phyloP scores from a whole-genome alignment of 1,284 basidiomycete species.

The Mycena sp. region DNA sequence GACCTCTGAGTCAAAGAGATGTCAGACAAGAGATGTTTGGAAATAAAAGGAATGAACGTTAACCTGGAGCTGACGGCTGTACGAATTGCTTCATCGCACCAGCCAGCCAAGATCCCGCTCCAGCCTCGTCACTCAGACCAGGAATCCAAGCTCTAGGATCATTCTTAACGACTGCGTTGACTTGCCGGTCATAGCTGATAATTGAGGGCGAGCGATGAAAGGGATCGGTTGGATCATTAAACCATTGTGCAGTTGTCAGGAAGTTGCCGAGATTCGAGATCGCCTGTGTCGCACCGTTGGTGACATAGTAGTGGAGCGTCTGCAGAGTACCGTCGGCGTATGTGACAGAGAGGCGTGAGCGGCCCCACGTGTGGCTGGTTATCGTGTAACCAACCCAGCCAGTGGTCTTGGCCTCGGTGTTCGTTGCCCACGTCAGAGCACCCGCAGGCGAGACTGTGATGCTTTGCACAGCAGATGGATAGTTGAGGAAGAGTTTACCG shows the following conservation, averaged over 20 bases:
- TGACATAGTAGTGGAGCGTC: slow-evolving; percentile 64
- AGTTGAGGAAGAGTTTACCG: slow-evolving; percentile 63
- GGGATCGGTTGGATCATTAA: slow-evolving; percentile 58
- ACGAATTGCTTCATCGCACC: slow-evolving; percentile 65
- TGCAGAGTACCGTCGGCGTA: slow-evolving; percentile 62
- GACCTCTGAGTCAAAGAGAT: slow-evolving; percentile 51
- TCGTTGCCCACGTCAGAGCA: slow-evolving; percentile 57
- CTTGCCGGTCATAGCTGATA: slow-evolving; percentile 63
- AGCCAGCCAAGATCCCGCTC: slow-evolving; percentile 66
- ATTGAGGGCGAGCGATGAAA: slow-evolving; percentile 60
- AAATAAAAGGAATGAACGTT: too few species aligned
- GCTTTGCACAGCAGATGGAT: slow-evolving; percentile 50
- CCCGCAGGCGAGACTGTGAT: slow-evolving; percentile 57
- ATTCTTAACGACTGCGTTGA: slow-evolving; percentile 58
- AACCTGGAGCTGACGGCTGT: slow-evolving; percentile 55
- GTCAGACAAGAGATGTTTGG: too few species aligned
- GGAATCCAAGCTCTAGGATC: slow-evolving; percentile 65
- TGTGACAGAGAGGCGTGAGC: slow-evolving; percentile 58
- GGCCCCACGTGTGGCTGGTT: slow-evolving; percentile 57
- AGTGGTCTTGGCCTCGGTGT: slow-evolving; percentile 52
- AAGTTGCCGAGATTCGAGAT: slow-evolving; percentile 63
- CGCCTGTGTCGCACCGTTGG: slow-evolving; percentile 55
- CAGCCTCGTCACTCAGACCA: slow-evolving; percentile 67
- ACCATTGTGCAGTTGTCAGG: slow-evolving; percentile 66
- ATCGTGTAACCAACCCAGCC: slow-evolving; percentile 62